Evolutionary conservation across 441 rosid species (phyloP), one percentile per base, ranked within the genome.

Genomic region (Eutrema salsugineum): DNA sequence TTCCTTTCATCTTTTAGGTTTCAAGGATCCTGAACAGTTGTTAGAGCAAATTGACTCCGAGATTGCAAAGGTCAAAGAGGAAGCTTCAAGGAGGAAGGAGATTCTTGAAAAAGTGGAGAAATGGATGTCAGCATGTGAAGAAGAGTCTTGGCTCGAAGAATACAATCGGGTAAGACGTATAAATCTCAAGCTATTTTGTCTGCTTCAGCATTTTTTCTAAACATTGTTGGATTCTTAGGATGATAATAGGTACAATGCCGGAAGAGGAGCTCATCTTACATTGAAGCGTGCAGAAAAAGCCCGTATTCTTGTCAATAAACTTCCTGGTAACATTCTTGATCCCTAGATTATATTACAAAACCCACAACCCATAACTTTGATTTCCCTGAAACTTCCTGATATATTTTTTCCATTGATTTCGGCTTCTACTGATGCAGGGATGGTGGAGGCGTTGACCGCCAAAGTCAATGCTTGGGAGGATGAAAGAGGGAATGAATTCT

Each of bases 251-350:
- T 92, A 90, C 75, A 86, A 84, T 77, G 93, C 97, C 63, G 97
- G 97, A 85, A 82, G 96, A 81, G 98, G 97, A 50, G 87, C 94
- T 22, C 99, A 92, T 80, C 91, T 94, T 59, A 79, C 80, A 49
- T 67, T 94, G 73, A 92, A 87, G 63, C 93, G 96, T 68, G 98
- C 99, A 2, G 99, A 94, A 84, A 94, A 82, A 73, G 97, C 98
- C 22, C 93, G 96, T 63, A 60, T 76, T 0, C 74, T 84, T 55
- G 88, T 85, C 73, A 87, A 76, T 71, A 92, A 92, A 84, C 81
- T 94, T 61, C 98, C 98, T 33, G 89, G 98, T 92, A 80, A 70
- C 35, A 50, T 17, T 57, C 30, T 51, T 36, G 22, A 16, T 44
- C 43, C 53, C 20, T 12, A 43, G 24, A 44, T 35, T 51, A 7